These are phyloP conservation scores for Aspergillus incahuasiensis DNA, from an alignment of 495 filamentous ascomycete genomes.

Conservation along the genomic window DNA sequence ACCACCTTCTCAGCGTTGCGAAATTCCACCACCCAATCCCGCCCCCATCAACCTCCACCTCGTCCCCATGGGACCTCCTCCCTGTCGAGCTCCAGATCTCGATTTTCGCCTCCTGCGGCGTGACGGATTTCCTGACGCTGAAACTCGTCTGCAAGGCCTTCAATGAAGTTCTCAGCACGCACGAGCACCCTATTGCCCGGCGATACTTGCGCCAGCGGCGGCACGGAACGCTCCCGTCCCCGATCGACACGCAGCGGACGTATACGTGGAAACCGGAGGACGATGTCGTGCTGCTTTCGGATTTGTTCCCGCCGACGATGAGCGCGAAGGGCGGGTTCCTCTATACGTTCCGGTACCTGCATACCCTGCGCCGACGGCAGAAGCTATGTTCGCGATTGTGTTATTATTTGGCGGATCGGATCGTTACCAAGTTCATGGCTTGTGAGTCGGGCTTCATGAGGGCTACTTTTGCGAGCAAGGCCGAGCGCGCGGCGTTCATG, in stretches of 20 bases:
- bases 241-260: constrained; percentile 33
- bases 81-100: constrained; percentile 44
- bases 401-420: constrained; percentile 42
- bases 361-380: constrained; percentile 35
- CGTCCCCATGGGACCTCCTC: constrained; percentile 36
- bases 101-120: constrained; percentile 41
- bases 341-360: constrained; percentile 42
- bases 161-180: constrained; percentile 27
- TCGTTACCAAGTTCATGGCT: constrained; percentile 38
- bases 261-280: constrained; percentile 44
- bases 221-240: constrained; percentile 44
- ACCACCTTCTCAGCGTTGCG: constrained; percentile 20
- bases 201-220: constrained; percentile 42
- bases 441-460: constrained; percentile 30
- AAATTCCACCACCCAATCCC: constrained; percentile 15
- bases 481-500: constrained; percentile 31
- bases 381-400: constrained; percentile 37
- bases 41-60: constrained; percentile 10
- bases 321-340: constrained; percentile 43
- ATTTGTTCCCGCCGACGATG: constrained; percentile 40
- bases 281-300: constrained; percentile 44
- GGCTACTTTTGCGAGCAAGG: constrained; percentile 29
- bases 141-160: constrained; percentile 42
- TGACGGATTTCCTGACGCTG: constrained; percentile 32
- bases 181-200: constrained; percentile 41